Percentiles rank a stretch among this genome's conserved stretches.
Conservation (phyloP, 75 land plant species). For the Cryptomeria japonica region DNA sequence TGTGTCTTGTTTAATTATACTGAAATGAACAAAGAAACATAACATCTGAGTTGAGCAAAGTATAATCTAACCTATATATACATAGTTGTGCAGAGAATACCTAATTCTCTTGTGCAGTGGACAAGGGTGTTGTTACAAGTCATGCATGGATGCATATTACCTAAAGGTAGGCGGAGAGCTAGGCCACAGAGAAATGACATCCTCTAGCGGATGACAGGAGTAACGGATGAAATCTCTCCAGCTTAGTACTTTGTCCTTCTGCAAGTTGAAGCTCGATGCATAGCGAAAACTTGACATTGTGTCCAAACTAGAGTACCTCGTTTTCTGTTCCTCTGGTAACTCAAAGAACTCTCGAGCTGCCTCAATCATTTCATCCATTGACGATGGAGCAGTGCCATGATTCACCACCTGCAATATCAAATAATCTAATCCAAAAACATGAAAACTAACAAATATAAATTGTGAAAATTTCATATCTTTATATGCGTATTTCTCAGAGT, state of each 20-base stretch:
- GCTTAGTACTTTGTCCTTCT: conserved; percentile 41
- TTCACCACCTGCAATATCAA: conserved; percentile 23
- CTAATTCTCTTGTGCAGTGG: too few species aligned
- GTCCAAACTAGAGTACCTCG: conserved; percentile 42
- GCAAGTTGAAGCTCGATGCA: conserved; percentile 63
- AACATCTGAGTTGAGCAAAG: too few species aligned
- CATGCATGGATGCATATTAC: conserved; percentile 6
- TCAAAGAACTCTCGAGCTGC: conserved; percentile 49
- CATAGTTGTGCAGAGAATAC: too few species aligned
- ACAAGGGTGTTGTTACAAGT: too few species aligned
- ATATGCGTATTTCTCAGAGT: background rate
- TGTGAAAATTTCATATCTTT: too few species aligned
- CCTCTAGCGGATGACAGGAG: conserved; percentile 22
- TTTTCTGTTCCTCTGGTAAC: conserved; percentile 48
- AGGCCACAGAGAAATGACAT: conserved; percentile 37
- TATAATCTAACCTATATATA: too few species aligned
- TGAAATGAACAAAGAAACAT: too few species aligned
- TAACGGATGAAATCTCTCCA: conserved; percentile 71
- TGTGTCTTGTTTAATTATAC: too few species aligned
- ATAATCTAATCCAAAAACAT: too few species aligned
- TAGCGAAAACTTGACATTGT: conserved; percentile 39
- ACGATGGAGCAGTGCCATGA: conserved; percentile 32
- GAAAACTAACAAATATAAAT: too few species aligned
- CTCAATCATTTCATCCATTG: conserved; percentile 28
- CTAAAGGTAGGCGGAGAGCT: conserved; percentile 42